Percentiles rank a stretch among this genome's conserved stretches.
Evolutionary conservation across 495 filamentous ascomycete genomes (phyloP).

Genomic region (Penicillium nucicola): DNA sequence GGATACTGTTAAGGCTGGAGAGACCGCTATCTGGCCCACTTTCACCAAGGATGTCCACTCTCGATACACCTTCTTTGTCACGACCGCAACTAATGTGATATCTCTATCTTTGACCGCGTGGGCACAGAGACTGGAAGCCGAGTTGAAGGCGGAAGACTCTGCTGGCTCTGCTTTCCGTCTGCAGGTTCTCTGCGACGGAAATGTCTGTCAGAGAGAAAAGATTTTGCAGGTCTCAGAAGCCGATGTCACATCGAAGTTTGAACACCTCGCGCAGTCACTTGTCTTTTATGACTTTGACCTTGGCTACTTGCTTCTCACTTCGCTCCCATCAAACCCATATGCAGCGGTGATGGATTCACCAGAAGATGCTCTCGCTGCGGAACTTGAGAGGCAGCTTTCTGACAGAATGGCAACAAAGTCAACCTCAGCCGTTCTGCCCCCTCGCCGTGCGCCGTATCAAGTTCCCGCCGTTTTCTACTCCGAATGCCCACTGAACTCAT

Average conservation of each 20-base stretch:
- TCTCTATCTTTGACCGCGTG: constrained; percentile 71
- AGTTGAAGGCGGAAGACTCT: constrained; percentile 62
- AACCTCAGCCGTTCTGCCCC: constrained; percentile 23
- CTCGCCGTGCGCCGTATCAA: constrained; percentile 65
- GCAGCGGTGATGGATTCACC: constrained; percentile 67
- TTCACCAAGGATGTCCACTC: constrained; percentile 72
- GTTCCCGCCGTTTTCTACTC: constrained; percentile 63
- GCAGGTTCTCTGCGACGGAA: constrained; percentile 62
- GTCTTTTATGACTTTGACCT: constrained; percentile 70
- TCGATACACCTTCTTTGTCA: constrained; percentile 76
- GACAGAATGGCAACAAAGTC: constrained; percentile 20
- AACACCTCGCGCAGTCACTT: constrained; percentile 56
- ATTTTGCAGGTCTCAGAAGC: constrained; percentile 49
- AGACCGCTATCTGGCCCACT: constrained; percentile 58
- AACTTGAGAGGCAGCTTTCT: constrained; percentile 30
- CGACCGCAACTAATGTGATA: constrained; percentile 64
- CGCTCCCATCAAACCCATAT: constrained; percentile 58
- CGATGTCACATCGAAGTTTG: constrained; percentile 26
- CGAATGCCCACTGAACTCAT: constrained; percentile 53
- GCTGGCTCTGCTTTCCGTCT: constrained; percentile 72
- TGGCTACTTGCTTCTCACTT: constrained; percentile 75
- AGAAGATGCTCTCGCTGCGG: constrained; percentile 31
- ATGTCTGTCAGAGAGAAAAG: constrained; percentile 58
- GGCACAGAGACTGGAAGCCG: constrained; percentile 71
- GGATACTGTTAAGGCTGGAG: constrained; percentile 60